Percentiles rank a stretch among this genome's conserved stretches.
These are phyloP conservation scores for Phytophthora fragariaefolia DNA, from an alignment of 352 stramenopile genomes.

Conservation along the genomic window DNA sequence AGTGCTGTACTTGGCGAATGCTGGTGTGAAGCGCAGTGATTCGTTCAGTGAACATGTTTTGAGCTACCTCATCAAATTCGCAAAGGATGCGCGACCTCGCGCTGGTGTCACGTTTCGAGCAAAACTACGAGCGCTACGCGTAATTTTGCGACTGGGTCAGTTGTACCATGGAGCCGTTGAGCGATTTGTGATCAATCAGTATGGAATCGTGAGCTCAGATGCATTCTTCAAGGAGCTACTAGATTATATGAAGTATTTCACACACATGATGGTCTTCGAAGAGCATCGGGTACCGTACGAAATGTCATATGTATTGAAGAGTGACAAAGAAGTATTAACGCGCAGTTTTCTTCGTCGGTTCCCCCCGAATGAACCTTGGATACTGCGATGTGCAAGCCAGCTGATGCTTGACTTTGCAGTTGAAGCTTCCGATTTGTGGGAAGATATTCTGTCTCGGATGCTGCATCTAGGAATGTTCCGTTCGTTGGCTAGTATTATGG, in stretches of 20 bases:
- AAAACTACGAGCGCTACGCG: constrained; percentile 51
- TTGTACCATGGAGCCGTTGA: constrained; percentile 26
- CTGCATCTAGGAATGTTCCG: constrained; percentile 52
- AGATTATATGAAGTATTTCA: constrained; percentile 40
- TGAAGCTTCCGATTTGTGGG: constrained; percentile 49
- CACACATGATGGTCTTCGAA: constrained; percentile 59
- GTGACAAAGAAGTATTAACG: constrained; percentile 52
- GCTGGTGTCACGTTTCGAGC: constrained; percentile 65
- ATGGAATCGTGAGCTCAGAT: constrained; percentile 17
- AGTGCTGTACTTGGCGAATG: constrained; percentile 41
- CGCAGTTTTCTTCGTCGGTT: constrained; percentile 58
- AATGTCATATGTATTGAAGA: constrained; percentile 45
- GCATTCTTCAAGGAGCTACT: constrained; percentile 47
- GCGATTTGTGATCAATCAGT: constrained; percentile 32
- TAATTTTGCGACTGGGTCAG: constrained; percentile 45
- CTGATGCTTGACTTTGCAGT: constrained; percentile 69
- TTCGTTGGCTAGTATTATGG: constrained; percentile 47
- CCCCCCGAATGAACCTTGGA: constrained; percentile 30
- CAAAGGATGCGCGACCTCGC: constrained; percentile 47
- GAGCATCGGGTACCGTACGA: constrained; percentile 61
- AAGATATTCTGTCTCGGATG: constrained; percentile 57
- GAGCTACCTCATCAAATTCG: constrained; percentile 47
- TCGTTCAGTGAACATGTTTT: constrained; percentile 39
- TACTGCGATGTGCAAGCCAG: constrained; percentile 45
- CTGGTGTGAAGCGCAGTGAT: constrained; percentile 23